A percentile compares a stretch with the other conserved stretches of the same genome.
These are phyloP conservation scores for Lecanosticta acicola DNA, from an alignment of 2,329 filamentous ascomycete genomes.

Conservation along the genomic window DNA sequence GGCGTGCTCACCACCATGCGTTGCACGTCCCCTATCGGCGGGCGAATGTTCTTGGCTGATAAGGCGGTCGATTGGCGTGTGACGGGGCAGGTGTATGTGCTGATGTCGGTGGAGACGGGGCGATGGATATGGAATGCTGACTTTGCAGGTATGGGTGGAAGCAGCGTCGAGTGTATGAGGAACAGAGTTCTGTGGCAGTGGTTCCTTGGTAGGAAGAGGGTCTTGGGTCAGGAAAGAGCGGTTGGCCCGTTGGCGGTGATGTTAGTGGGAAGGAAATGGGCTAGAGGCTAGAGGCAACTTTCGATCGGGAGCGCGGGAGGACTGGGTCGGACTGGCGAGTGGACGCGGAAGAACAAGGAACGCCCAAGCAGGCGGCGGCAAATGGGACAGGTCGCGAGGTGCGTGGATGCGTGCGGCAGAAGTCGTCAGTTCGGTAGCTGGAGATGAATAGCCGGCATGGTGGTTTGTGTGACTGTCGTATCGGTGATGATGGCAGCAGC, in stretches of 20 bases:
- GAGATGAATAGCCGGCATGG: no score
- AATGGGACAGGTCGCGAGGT: no score
- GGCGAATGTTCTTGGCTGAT: not conserved
- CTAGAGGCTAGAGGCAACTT: conserved; percentile 1
- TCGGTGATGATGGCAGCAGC: not conserved
- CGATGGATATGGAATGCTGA: conserved; percentile 5
- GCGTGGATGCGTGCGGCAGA: not conserved
- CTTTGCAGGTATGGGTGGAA: not conserved
- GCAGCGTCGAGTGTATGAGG: conserved; percentile 1
- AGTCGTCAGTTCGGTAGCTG: not conserved
- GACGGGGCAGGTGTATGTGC: not conserved
- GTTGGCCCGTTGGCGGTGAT: not conserved
- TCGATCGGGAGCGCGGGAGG: not conserved
- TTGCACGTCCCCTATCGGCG: not conserved
- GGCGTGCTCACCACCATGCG: not conserved
- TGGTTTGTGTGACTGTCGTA: no score
- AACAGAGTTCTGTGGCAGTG: conserved; percentile 6
- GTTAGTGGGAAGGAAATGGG: not conserved
- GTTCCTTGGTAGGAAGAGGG: conserved; percentile 1
- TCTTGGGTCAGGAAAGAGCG: not conserved
- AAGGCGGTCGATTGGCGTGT: not conserved
- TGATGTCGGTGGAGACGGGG: conserved; percentile 4
- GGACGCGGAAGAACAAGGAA: no score
- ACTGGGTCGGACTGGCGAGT: conserved; percentile 3
- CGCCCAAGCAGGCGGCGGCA: no score